Evolutionary conservation across 345 rosid genomes (phyloP), one percentile per base, ranked within the genome.

Genomic region (Heritiera littoralis): DNA sequence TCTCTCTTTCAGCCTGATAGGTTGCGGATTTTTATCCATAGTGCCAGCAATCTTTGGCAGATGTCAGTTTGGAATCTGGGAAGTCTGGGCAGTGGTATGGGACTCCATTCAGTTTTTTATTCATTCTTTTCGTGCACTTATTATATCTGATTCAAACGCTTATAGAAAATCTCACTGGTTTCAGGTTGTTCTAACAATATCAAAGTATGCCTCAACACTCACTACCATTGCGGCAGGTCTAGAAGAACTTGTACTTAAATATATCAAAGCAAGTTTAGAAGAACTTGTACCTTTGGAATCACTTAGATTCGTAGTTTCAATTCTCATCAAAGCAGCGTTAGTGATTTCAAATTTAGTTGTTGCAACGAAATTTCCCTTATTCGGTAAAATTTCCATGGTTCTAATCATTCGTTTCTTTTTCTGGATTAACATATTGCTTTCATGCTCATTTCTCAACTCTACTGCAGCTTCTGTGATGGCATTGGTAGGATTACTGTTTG

Each of bases 191-290:
- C 89, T 88, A 76, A 97, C 95, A 1, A 78, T 92, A 89, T 83
- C 97, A 32, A 95, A 93, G 88, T 93, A 88, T 67, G 95, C 97
- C 9, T 80, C 93, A 83, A 93, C 97, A 18, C 81, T 93, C 38
- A 85, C 86, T 5, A 98, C 97, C 0, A 84, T 95, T 40, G 93
- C 93, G 14, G 73, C 89, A 85, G 84, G 94, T 83, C 81, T 92
- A 20, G 95, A 95, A 83, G 98, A 95, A 80, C 3, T 35, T 35
- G 38, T 35, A 0, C 28, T 23, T 23, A 23, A 23, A 23, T 23
- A 23, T 23, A 23, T 23, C 28, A 23, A 23, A 23, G 73, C 89
- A 85, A 85, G 94, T 83, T 80, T 92, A 20, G 95, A 95, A 83
- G 98, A 95, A 80, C 3, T 35, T 35, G 38, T 35, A 82, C 94